Percentiles rank a stretch among this genome's conserved stretches.
Evolutionary conservation across 1,139 yeast species (phyloP).

Genomic region (Suhomyces atakaporum): DNA sequence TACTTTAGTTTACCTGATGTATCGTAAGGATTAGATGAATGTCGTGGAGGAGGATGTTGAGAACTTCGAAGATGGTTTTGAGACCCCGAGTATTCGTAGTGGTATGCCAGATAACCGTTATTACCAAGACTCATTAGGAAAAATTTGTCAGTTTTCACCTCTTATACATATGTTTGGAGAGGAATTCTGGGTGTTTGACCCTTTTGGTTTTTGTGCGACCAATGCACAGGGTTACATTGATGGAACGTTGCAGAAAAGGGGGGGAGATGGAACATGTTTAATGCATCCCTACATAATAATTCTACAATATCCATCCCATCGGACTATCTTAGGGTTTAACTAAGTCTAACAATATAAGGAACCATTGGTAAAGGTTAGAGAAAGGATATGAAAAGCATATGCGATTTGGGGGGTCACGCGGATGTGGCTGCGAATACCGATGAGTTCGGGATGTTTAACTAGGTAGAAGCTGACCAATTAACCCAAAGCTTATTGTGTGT

Average conservation of each 20-base stretch:
- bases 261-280: background rate
- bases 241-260: conserved; percentile 7
- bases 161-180: background rate
- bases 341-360: too few species aligned
- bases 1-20: background rate
- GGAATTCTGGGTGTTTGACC: conserved; percentile 6
- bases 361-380: too few species aligned
- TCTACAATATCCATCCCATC: too few species aligned
- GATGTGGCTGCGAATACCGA: background rate
- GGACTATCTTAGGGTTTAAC: too few species aligned
- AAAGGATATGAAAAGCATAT: too few species aligned
- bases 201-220: conserved; percentile 7
- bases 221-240: conserved; percentile 1
- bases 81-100: background rate
- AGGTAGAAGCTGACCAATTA: too few species aligned
- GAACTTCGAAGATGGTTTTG: background rate
- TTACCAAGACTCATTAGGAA: conserved; percentile 10
- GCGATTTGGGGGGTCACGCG: conserved; percentile 1
- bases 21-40: conserved; percentile 2
- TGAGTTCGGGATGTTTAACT: too few species aligned
- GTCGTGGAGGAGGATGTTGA: background rate
- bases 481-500: too few species aligned
- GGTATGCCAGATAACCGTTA: conserved; percentile 2
- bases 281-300: conserved; percentile 4
- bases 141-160: conserved; percentile 1